These are phyloP conservation scores for Puccinia triticina DNA, from an alignment of 1,284 basidiomycete genomes.

Conservation along the genomic window DNA sequence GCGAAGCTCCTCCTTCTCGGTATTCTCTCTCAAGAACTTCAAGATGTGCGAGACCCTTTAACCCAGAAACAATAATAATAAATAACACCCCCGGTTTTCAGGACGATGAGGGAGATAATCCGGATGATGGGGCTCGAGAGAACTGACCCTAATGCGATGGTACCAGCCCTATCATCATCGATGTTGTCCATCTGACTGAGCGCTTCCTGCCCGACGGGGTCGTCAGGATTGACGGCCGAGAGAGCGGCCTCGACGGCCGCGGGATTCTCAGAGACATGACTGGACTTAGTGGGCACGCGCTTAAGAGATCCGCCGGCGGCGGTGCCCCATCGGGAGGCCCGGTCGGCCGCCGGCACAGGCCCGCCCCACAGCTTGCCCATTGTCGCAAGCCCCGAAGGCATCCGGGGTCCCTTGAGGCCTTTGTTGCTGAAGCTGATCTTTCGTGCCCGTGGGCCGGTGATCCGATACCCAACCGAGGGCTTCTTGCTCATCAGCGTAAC, in stretches of 20 bases:
- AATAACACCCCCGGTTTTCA: no score
- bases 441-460: conserved; percentile 40
- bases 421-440: conserved; percentile 48
- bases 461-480: conserved; percentile 37
- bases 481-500: conserved; percentile 46
- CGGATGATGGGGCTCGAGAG: not conserved
- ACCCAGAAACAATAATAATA: no score
- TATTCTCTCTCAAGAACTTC: conserved; percentile 51
- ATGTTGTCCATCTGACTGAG: conserved; percentile 32
- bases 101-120: not conserved
- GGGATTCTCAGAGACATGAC: not conserved
- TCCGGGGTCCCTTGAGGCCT: conserved; percentile 40
- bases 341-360: conserved; percentile 45
- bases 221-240: conserved; percentile 34
- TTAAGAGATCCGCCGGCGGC: conserved; percentile 33
- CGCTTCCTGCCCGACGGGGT: conserved; percentile 41
- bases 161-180: conserved; percentile 46
- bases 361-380: conserved; percentile 50
- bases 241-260: conserved; percentile 44
- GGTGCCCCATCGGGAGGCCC: conserved; percentile 46
- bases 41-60: conserved; percentile 51
- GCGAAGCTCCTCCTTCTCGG: conserved; percentile 48
- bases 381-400: conserved; percentile 34
- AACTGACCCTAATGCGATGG: conserved; percentile 49
- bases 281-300: conserved; percentile 23